Conservation (phyloP, 495 filamentous ascomycete species). For the Aspergillus panamensis region DNA sequence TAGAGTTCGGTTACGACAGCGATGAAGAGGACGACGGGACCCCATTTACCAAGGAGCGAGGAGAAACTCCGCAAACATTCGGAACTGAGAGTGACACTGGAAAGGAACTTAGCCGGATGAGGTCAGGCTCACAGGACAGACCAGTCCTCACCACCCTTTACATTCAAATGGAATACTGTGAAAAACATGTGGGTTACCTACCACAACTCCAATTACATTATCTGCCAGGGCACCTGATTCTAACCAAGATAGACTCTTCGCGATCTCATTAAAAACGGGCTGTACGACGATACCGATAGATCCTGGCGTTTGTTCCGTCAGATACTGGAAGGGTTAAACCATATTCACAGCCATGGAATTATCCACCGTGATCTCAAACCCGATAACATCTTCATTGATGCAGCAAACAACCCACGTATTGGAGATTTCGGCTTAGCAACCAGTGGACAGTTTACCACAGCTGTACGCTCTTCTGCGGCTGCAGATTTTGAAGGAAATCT, state of each 20-base stretch:
- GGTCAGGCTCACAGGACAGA: slow-evolving; percentile 39
- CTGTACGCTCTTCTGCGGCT: slow-evolving; percentile 43
- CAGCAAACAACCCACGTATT: slow-evolving; percentile 83
- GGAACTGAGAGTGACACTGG: slow-evolving; percentile 28
- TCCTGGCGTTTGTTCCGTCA: slow-evolving; percentile 89
- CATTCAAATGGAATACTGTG: slow-evolving; percentile 97
- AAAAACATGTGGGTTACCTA: slow-evolving; percentile 64
- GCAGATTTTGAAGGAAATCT: slow-evolving; percentile 54
- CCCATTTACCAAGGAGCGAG: slow-evolving; percentile 26
- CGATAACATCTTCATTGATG: slow-evolving; percentile 96
- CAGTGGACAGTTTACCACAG: slow-evolving; percentile 67
- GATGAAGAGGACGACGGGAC: slow-evolving; percentile 54
- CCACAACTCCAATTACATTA: not conserved
- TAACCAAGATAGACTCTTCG: slow-evolving; percentile 65
- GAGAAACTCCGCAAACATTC: slow-evolving; percentile 24
- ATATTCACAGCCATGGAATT: slow-evolving; percentile 88
- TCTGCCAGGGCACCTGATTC: slow-evolving; percentile 8
- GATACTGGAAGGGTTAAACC: slow-evolving; percentile 82
- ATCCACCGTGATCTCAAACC: slow-evolving; percentile 98
- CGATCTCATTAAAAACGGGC: slow-evolving; percentile 76
- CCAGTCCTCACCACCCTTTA: slow-evolving; percentile 61
- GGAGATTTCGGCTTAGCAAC: slow-evolving; percentile 96
- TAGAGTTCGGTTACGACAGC: slow-evolving; percentile 74
- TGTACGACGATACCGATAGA: slow-evolving; percentile 69
- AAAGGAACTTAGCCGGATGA: slow-evolving; percentile 31